A percentile compares a stretch with the other conserved stretches of the same genome.
Conservation (phyloP, 2,329 filamentous ascomycete species). For the Trichoderma sp. region DNA sequence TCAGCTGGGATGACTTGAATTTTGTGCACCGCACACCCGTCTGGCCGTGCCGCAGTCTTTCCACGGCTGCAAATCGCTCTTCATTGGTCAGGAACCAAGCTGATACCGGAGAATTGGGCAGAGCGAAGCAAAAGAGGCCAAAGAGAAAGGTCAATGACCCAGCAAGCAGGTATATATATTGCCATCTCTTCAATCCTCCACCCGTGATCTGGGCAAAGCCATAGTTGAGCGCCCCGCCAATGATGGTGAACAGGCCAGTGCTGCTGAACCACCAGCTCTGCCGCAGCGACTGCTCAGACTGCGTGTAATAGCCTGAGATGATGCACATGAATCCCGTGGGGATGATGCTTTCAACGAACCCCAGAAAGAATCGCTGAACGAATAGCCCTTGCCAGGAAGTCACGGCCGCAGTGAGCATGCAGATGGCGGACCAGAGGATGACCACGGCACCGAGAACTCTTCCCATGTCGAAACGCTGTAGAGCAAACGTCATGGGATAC, state of each 20-base stretch:
- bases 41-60: conserved; percentile 64
- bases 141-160: conserved; percentile 67
- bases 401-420: conserved; percentile 70
- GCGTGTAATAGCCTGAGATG: conserved; percentile 65
- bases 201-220: conserved; percentile 66
- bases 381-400: conserved; percentile 66
- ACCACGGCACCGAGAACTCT: conserved; percentile 66
- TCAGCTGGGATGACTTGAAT: conserved; percentile 63
- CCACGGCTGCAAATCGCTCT: conserved; percentile 67
- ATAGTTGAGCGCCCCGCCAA: conserved; percentile 68
- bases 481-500: conserved; percentile 72
- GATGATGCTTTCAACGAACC: conserved; percentile 66
- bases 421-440: conserved; percentile 67
- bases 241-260: conserved; percentile 63
- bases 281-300: conserved; percentile 64
- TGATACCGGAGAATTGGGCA: conserved; percentile 67
- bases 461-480: conserved; percentile 70
- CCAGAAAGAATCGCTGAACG: conserved; percentile 67
- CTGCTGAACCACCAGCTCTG: conserved; percentile 70
- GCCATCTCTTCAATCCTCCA: conserved; percentile 63
- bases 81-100: conserved; percentile 70
- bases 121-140: conserved; percentile 64
- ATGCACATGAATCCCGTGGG: conserved; percentile 70
- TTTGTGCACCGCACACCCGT: conserved; percentile 64
- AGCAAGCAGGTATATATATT: conserved; percentile 71